Evolutionary conservation across 805 yeast species (phyloP).

Genomic region (Kluyveromyces siamensis): DNA sequence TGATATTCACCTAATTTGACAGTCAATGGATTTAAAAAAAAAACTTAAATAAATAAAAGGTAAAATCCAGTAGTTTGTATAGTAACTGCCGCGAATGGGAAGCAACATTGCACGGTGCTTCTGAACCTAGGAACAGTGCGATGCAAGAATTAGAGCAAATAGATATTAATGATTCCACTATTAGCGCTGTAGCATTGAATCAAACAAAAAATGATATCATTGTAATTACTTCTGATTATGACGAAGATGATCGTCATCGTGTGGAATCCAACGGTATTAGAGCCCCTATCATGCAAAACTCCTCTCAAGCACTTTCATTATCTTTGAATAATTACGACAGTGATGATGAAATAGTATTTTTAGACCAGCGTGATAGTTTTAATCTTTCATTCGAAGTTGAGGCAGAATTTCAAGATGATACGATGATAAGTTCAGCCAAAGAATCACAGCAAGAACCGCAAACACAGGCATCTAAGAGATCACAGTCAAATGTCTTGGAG

Average conservation of each 20-base stretch:
- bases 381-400: slow-evolving; percentile 1
- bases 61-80: neutral
- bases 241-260: neutral
- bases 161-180: slow-evolving; percentile 1
- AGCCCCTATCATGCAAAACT: neutral
- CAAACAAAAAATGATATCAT: neutral
- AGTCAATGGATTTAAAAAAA: neutral
- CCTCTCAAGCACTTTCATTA: neutral
- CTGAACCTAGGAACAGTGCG: neutral
- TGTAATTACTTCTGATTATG: neutral
- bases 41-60: neutral
- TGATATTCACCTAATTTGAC: neutral
- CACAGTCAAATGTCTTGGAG: neutral
- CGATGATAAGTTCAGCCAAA: neutral
- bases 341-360: slow-evolving; percentile 1
- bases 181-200: neutral
- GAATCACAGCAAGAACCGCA: neutral
- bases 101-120: neutral
- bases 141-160: neutral
- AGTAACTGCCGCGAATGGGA: neutral
- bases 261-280: neutral
- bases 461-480: neutral
- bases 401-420: slow-evolving; percentile 1
- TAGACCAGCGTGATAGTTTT: neutral
- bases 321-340: neutral